Percentiles rank a stretch among this genome's conserved stretches.
Evolutionary conservation across 1,139 yeast species (phyloP).

Genomic region (Pichia sp.): DNA sequence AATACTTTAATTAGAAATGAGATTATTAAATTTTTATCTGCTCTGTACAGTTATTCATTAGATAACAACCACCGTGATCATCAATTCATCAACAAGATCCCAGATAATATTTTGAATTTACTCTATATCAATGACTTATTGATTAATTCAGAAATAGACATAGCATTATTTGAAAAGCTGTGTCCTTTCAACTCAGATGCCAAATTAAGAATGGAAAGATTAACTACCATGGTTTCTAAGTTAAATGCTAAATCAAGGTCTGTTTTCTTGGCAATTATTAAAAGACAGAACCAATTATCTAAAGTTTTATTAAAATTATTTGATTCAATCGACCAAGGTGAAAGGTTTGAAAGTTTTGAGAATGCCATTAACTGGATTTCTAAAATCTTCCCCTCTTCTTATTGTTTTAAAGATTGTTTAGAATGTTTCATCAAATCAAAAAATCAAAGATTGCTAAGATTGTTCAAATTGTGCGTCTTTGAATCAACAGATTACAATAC

Average conservation of each 20-base stretch:
- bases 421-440: slow-evolving; percentile 46
- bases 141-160: slow-evolving; percentile 66
- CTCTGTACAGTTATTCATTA: slow-evolving; percentile 37
- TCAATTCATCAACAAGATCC: slow-evolving; percentile 46
- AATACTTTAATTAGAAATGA: slow-evolving; percentile 57
- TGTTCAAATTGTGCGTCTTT: slow-evolving; percentile 49
- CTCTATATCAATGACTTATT: slow-evolving; percentile 68
- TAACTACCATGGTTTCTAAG: slow-evolving; percentile 42
- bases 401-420: slow-evolving; percentile 43
- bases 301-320: slow-evolving; percentile 36
- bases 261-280: slow-evolving; percentile 62
- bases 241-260: slow-evolving; percentile 54
- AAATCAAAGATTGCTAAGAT: slow-evolving; percentile 50
- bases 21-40: slow-evolving; percentile 51
- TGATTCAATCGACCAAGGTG: slow-evolving; percentile 35
- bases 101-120: slow-evolving; percentile 58
- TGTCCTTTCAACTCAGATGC: slow-evolving; percentile 46
- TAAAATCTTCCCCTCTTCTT: slow-evolving; percentile 44
- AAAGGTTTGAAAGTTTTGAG: slow-evolving; percentile 42
- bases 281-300: slow-evolving; percentile 58
- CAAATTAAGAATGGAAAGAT: slow-evolving; percentile 42
- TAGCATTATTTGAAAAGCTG: slow-evolving; percentile 50
- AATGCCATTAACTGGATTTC: slow-evolving; percentile 63
- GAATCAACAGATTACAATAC: slow-evolving; percentile 56
- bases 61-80: slow-evolving; percentile 8